Evolutionary conservation across 164 flowering plant species (phyloP), one percentile per base, ranked within the genome.

Genomic region (Piper betle): DNA sequence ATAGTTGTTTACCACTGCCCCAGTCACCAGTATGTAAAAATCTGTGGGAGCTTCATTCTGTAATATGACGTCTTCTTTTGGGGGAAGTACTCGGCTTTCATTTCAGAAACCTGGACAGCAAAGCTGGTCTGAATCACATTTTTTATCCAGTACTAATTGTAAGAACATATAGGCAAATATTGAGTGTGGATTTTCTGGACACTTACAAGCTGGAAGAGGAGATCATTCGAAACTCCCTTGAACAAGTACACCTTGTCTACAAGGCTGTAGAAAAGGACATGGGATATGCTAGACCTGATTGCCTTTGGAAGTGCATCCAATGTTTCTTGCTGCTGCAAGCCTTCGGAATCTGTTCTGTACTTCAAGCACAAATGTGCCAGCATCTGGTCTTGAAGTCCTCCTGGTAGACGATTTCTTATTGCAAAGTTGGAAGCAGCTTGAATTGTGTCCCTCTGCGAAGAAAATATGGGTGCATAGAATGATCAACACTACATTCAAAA

Each of bases 31-130:
- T 54, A 92, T 66, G 62, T 92, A 92, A 70, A 92, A 86, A 69
- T 92, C 98, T 17, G 96, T 89, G 3, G 98, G 97, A 48, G 97
- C 94, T 80, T 92, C 98, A 72, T 92, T 91, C 71, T 87, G 97
- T 73, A 92, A 78, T 62, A 89, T 87, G 38, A 89, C 84, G 69
- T 92, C 97, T 79, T 87, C 96, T 69, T 82, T 89, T n/a, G 98
- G 96, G 59, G 89, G 68, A 84, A 92, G 67, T 84, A 92, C 73
- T 89, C 97, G 2, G 94, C 85, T 76, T 86, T 92, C 96, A 89
- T 89, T 74, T 87, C 98, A 4, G 98, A 87, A 43, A 91, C 96
- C 97, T 91, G 65, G 17, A 60, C 57, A 54, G 55, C 59, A 46
- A 63, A 25, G 33, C 33, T 25, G 33, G 2, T 12, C 15, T 6